Evolutionary conservation across 352 stramenopile genomes (phyloP), one percentile per base, ranked within the genome.

Genomic region (Phytopythium montanum): DNA sequence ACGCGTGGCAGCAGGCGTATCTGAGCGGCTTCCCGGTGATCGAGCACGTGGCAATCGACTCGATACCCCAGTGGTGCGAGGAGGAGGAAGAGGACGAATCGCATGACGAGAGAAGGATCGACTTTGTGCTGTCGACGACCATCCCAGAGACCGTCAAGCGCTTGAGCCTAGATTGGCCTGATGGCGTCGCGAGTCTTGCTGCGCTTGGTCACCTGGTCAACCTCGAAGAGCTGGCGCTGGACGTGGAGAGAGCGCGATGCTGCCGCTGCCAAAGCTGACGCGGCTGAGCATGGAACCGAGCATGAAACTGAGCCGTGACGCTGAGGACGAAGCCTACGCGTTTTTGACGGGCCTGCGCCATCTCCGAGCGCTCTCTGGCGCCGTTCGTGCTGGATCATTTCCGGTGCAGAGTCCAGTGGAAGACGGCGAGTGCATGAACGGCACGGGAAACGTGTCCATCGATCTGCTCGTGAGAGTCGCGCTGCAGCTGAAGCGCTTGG

Each of bases 1-100:
- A 23, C 45, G 12, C 21, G 45, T 52, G 45, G 25, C 45, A 52
- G 23, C 45, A 52, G 23, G 25, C 26, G 45, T 52, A 52, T n/a
- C 45, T 52, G 45, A 10, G 3, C 23, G 25, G 21, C 12, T 34
- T 52, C 26, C 25, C 45, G 5, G 13, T 13, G 23, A 23, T 52
- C 23, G 45, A 52, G 25, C 12, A 13, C 21, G 4, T 52, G 2
- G 23, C 29, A 9, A 34, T 34, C 29, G 29, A 34, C 29, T 9
- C 29, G 29, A 34, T 34, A 34, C 5, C 29, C 29, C 5, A 34
- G 5, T 28, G 12, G n/a, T 4, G 7, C 19, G n/a, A 50, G 13
- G n/a, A 16, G n/a, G 29, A 34, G 9, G 29, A 34, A 9, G 9
- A 9, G 9, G 9, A 34, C 29, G 29, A 34, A 4, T 26, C 0